Conservation (phyloP, 1,139 yeast genomes). For the Taphrina populina region DNA sequence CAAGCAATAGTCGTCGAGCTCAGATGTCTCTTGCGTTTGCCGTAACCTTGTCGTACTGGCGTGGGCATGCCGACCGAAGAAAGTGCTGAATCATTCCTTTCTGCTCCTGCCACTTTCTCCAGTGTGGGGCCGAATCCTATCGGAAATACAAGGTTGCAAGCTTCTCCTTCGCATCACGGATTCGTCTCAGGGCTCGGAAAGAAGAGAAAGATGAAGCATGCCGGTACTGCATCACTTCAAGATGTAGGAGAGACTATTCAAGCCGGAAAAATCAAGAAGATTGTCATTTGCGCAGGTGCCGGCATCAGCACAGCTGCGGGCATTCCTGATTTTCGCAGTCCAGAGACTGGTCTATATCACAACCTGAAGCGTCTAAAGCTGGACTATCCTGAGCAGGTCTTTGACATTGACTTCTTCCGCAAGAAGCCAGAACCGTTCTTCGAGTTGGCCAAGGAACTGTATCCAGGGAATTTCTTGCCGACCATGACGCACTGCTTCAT, state of each 20-base stretch:
- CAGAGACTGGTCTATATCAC: slow-evolving; percentile 84
- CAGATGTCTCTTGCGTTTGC: slow-evolving; percentile 9
- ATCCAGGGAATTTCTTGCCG: slow-evolving; percentile 83
- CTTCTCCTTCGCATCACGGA: too few species aligned
- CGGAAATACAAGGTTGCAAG: too few species aligned
- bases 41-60: slow-evolving; percentile 1
- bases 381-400: slow-evolving; percentile 94
- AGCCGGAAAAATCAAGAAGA: slow-evolving; percentile 22
- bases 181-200: too few species aligned
- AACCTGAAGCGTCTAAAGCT: slow-evolving; percentile 70
- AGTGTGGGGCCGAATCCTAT: too few species aligned
- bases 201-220: background rate
- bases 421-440: slow-evolving; percentile 80
- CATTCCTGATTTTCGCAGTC: slow-evolving; percentile 91
- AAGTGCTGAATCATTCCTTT: too few species aligned
- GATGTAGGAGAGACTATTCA: slow-evolving; percentile 7
- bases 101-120: too few species aligned
- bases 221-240: too few species aligned
- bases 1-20: background rate
- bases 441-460: slow-evolving; percentile 75
- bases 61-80: too few species aligned
- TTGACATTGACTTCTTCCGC: slow-evolving; percentile 77
- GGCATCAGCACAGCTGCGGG: slow-evolving; percentile 87
- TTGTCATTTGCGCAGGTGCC: slow-evolving; percentile 63
- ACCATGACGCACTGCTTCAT: slow-evolving; percentile 76